Base-by-base conservation (phyloP, 2,329 filamentous ascomycete genomes). In the Exophiala lecanii-corni region DNA sequence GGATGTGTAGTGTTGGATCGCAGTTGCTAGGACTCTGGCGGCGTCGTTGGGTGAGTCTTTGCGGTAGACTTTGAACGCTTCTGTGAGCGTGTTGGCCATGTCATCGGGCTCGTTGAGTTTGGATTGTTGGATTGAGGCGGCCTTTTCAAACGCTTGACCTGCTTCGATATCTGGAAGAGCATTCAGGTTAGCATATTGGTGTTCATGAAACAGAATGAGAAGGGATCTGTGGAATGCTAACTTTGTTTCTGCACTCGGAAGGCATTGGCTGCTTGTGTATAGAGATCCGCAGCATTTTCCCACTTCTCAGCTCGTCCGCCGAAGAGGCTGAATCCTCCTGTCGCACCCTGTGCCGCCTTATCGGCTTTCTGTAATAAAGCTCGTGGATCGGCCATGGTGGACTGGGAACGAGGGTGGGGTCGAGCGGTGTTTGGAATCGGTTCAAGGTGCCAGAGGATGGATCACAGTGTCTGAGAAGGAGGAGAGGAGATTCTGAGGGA, bases 1-100 rank as follows among this genome's bases (percentile, higher is more conserved):
- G 55, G 79, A 70, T 56, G 87, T 91, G 68, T 94, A 97, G 63
- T 92, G 86, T 45, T 81, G 74, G 62, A 97, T 88, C 30, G 89
- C 85, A 53, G 81, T 71, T 53, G 88, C 79, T 43, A 96, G 72
- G 59, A 86, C 89, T 49, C 86, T 75, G 32, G 84, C 86, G 12
- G 89, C 91, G 58, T 91, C 84, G 61, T 87, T 75, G 15, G 89
- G 89, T 58, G 86, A 81, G 40, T 85, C 81, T 68, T 89, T 94
- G 58, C 84, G 79, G 71, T 96, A 97, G 47, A 88, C 84, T 73
- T 97, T 96, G 77, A 89, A 97, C 39, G 92, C 92, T 64, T 97
- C 89, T 59, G 84, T 79, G 49, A 89, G 72, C 36, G 84, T 84
- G 67, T 94, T 94, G 52, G 91, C 89, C 36, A 89, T 88, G 62